Evolutionary conservation across 495 filamentous ascomycete genomes (phyloP), one percentile per base, ranked within the genome.

Genomic region (Paragyromitra xinjiangensis): DNA sequence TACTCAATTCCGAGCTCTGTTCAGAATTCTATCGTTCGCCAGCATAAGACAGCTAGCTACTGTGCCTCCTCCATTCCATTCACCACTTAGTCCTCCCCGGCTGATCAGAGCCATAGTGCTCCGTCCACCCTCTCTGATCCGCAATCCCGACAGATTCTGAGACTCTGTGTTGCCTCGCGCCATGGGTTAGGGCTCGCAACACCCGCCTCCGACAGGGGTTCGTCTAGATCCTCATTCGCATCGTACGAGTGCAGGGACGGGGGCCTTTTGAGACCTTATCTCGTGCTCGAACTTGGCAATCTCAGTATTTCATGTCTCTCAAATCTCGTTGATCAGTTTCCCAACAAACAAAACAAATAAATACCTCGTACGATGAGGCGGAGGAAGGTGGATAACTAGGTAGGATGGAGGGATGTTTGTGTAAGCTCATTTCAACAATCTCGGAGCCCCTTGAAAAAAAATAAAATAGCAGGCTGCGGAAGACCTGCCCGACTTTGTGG

Each of bases 351-450:
- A 65, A 68, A 53, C n/a, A 55, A 59, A 64, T 6, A 16, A 71
- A 71, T 71, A 51, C 74, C 59, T 76, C 74, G 69, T 77, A 73
- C 62, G 74, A 73, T 51, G 55, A 37, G 55, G 55, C 53, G 65
- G 26, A 70, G 58, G 61, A 24, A 44, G 26, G 29, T 42, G n/a
- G 29, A 44, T 40, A 42, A 16, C 9, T 61, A 44, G 19, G 59
- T 8, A 3, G 24, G 56, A 59, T 59, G 51, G 51, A 61, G 51
- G 42, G 42, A 53, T 45, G 16, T 58, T 77, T 55, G 74, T 70
- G 67, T 71, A 71, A 29, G 73, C 62, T 71, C 74, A 73, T 77
- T 73, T 76, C 73, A 71, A 39, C 55, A 70, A 63, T 71, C 50
- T 71, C 56, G 26, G 26, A n/a, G 56, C 29, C 53, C 53, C 63